Base-by-base conservation (phyloP, 305 asterid species). In the Euphrasia arctica region DNA sequence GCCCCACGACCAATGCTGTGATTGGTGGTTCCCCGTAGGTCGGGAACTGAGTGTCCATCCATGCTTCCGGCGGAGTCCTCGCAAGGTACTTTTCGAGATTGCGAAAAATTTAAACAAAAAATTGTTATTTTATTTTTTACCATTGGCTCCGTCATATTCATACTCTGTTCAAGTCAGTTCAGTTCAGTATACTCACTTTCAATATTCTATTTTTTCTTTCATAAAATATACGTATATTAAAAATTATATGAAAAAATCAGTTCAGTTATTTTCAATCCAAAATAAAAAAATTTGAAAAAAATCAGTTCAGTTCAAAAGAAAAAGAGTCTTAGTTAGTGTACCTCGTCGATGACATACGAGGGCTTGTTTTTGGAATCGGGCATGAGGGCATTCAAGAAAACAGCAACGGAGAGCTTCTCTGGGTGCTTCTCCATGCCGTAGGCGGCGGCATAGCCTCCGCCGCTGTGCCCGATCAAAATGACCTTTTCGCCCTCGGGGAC, bases 21-120 rank as follows among this genome's bases (percentile, higher is more conserved):
- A 83, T 80, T n/a, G 56, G 89, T 81, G 86, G 86, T 0, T 80
- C 86, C 0, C 86, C 89, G 18, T 70, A 78, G 11, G 74, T 69
- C 63, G 78, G 64, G 56, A 80, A 83, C 22, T 75, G 76, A 6
- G 86, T 78, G 70, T 80, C 89, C 74, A 74, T 57, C 86, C 86
- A 83, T 42, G 74, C 80, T 14, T 80, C 83, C 9, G 52, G 50
- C 27, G 89, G 84, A 51, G 80, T 83, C 77, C 73, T 71, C 15
- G 70, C 76, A 4, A 77, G 69, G 62, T 83, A 83, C 89, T 83
- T 65, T 67, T 39, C 58, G 66, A 5, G 42, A 61, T 39, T 3
- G n/a, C 12, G 22, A 18, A 12, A 48, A 15, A 50, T 13, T 22
- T 4, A 52, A 52, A 52, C 10, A 1, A 51, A 51, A 18, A 18